Evolutionary conservation across 2,329 filamentous ascomycete genomes (phyloP), one percentile per base, ranked within the genome.

Genomic region (Pseudogymnoascus sp.): DNA sequence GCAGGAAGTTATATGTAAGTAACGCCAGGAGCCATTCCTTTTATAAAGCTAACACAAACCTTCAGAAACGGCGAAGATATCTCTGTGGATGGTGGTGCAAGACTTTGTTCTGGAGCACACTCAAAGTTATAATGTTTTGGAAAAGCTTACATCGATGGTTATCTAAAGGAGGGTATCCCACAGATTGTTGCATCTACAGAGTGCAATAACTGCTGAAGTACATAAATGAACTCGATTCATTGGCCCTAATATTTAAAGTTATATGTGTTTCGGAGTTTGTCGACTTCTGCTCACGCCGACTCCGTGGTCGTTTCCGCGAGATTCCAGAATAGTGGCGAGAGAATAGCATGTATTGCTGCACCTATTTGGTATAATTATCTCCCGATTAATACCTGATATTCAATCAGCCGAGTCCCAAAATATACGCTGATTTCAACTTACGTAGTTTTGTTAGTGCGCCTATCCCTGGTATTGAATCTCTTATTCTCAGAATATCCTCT

Each of bases 1-100:
- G 83, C 79, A 0, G 78, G 77, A 0, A 77, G 77, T 37, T 84
- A 86, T 71, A 75, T 84, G 74, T 76, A 66, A 69, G 72, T 69
- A 7, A 56, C 11, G 14, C 42, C 40, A 49, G 14, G 37, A 62
- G 60, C 64, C 37, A 42, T n/a, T 42, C 12, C 21, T 36, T 59
- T 18, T 43, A 21, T 64, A 66, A 59, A 65, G 56, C 59, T 34
- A 60, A 5, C 21, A 62, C 40, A 53, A 7, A 4, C n/a, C 21
- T 28, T n/a, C 43, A 75, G 75, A 42, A 76, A 76, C 62, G 74
- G 75, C 16, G 75, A 74, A 21, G 72, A 75, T 62, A 73, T 77
- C 37, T 65, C 72, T 3, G 69, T 77, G 2, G 75, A 76, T 65
- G 74, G 66, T 36, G 67, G 68, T 14, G 34, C 12, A 37, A 37